Percentiles rank a stretch among this genome's conserved stretches.
phyloP scores from a whole-genome alignment of 139 green algal species.

The Pseudopediastrum boryanum region DNA sequence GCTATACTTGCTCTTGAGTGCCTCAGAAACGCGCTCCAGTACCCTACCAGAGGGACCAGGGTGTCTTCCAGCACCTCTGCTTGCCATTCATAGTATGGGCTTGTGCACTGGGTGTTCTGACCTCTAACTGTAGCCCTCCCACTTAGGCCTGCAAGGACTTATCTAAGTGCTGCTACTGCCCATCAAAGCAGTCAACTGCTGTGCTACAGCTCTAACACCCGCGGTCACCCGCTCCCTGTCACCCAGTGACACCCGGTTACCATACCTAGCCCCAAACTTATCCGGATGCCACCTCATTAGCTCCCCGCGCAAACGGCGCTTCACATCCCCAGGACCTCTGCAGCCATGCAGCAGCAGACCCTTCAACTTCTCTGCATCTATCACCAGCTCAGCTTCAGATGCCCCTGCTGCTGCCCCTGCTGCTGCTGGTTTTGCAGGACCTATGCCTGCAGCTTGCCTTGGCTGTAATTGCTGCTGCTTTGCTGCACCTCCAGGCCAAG shows the following conservation, averaged over 20 bases:
- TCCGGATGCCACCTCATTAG: slow-evolving; percentile 70
- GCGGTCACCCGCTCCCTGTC: slow-evolving; percentile 42
- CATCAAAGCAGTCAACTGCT: slow-evolving; percentile 52
- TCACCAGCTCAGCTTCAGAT: neutral
- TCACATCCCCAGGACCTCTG: slow-evolving; percentile 18
- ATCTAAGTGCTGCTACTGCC: no score
- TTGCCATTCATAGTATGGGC: no score
- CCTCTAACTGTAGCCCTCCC: no score
- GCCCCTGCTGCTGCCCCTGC: neutral
- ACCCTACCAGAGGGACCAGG: no score
- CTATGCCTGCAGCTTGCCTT: neutral
- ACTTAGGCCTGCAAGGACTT: no score
- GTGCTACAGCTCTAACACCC: slow-evolving; percentile 46
- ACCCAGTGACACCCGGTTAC: slow-evolving; percentile 24
- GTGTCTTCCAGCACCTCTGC: no score
- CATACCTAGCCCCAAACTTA: slow-evolving; percentile 60
- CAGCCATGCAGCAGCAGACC: slow-evolving; percentile 40
- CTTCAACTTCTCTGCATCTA: slow-evolving; percentile 38
- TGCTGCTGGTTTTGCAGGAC: slow-evolving; percentile 13
- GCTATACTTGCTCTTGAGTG: no score
- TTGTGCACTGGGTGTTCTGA: no score
- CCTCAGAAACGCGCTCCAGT: no score
- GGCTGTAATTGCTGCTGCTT: neutral
- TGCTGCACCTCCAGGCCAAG: slow-evolving; percentile 49
- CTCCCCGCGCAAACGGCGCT: slow-evolving; percentile 47